Evolutionary conservation across 352 stramenopile species (phyloP).

Genomic region (Achlya hypogyna): DNA sequence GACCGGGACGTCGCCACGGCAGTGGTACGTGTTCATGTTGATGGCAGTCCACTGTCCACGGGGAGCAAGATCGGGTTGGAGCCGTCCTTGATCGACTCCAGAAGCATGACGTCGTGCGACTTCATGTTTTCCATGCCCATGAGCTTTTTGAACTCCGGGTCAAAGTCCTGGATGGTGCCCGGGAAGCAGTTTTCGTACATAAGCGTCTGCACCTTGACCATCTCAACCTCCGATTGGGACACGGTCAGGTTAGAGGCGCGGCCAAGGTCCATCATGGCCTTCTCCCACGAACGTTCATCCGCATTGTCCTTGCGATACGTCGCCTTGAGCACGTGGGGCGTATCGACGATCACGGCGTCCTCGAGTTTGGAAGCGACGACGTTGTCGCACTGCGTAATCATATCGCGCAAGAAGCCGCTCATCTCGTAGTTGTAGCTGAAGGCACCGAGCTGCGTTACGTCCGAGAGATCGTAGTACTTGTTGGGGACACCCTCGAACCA

Average conservation of each 20-base stretch:
- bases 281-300: neutral
- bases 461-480: constrained; percentile 55
- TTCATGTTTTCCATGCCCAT: constrained; percentile 14
- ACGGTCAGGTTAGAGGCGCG: neutral
- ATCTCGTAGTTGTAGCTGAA: constrained; percentile 86
- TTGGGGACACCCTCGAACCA: constrained; percentile 25
- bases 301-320: neutral
- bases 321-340: neutral
- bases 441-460: constrained; percentile 60
- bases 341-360: neutral
- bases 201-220: constrained; percentile 3
- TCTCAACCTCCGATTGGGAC: neutral
- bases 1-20: neutral
- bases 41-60: neutral
- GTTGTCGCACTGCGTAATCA: constrained; percentile 67
- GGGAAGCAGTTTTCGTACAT: constrained; percentile 11
- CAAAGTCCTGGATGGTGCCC: constrained; percentile 13
- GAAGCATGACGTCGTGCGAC: neutral
- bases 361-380: neutral
- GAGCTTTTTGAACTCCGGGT: neutral
- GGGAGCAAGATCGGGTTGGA: neutral
- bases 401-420: constrained; percentile 49
- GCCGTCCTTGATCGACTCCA: neutral
- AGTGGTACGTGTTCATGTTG: neutral
- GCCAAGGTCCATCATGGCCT: neutral